Conservation (phyloP, 2,329 filamentous ascomycete genomes). For the Ascocoryne sarcoides region DNA sequence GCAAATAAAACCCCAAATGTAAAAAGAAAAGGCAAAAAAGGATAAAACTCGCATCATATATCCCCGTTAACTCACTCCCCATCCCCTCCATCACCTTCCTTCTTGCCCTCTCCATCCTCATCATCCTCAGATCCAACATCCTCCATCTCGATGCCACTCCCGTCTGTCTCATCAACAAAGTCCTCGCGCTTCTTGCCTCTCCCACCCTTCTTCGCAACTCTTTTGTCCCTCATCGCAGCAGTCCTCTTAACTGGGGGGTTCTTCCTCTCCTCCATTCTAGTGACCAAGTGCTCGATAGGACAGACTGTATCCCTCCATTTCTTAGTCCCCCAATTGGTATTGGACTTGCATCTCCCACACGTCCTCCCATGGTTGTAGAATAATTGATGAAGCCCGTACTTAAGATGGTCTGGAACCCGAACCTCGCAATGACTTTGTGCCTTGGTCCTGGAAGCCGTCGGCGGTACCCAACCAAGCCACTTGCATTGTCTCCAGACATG, state of each 20-base stretch:
- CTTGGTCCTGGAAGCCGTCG: slow-evolving; percentile 36
- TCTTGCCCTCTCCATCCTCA: background rate
- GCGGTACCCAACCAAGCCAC: slow-evolving; percentile 48
- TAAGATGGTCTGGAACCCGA: slow-evolving; percentile 41
- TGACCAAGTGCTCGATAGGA: slow-evolving; percentile 54
- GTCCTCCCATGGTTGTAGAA: slow-evolving; percentile 44
- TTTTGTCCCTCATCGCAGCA: slow-evolving; percentile 9
- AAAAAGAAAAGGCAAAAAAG: too few relatives aligned
- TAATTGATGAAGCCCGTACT: slow-evolving; percentile 47
- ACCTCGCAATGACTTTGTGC: slow-evolving; percentile 46
- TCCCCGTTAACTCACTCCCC: too few relatives aligned
- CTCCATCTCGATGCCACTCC: slow-evolving; percentile 6
- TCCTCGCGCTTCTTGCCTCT: slow-evolving; percentile 9
- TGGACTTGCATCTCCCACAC: slow-evolving; percentile 38
- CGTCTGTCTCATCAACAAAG: slow-evolving; percentile 9
- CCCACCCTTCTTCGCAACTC: slow-evolving; percentile 1
- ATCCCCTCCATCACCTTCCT: background rate
- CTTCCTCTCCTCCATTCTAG: slow-evolving; percentile 30
- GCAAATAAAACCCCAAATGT: too few relatives aligned
- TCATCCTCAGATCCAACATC: background rate
- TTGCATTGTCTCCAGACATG: slow-evolving; percentile 44
- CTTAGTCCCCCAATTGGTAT: slow-evolving; percentile 48
- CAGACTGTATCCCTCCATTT: slow-evolving; percentile 54
- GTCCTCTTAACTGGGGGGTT: background rate
- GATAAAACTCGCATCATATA: too few relatives aligned